These are phyloP conservation scores for Coelastrella sp. DNA, from an alignment of 139 green algal species.

Conservation along the genomic window DNA sequence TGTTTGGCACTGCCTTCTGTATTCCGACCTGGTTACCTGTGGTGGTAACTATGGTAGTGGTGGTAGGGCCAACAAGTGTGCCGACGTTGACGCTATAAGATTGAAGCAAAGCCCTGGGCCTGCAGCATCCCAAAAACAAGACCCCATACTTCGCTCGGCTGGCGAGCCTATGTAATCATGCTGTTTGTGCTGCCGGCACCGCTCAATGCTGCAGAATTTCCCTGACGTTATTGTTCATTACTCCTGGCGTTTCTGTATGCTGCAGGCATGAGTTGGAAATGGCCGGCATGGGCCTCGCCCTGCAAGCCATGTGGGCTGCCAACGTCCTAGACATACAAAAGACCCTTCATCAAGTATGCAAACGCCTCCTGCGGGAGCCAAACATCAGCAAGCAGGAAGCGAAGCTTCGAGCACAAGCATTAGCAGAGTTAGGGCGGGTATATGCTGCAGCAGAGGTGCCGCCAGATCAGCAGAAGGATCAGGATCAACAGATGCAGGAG, in stretches of 20 bases:
- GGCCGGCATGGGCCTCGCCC: constrained; percentile 83
- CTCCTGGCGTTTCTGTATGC: neutral
- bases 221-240: neutral
- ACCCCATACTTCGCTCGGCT: no score
- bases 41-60: no score
- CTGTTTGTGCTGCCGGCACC: neutral
- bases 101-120: no score
- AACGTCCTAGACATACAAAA: constrained; percentile 93
- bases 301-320: constrained; percentile 95
- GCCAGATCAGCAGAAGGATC: constrained; percentile 26
- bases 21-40: no score
- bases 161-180: no score
- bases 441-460: constrained; percentile 58
- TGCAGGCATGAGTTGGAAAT: constrained; percentile 78
- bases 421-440: constrained; percentile 71
- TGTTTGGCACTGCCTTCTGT: no score
- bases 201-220: neutral
- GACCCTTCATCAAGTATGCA: constrained; percentile 78
- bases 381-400: constrained; percentile 7
- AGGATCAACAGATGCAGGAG: constrained; percentile 77
- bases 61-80: no score
- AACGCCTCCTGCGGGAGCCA: constrained; percentile 51
- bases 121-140: no score
- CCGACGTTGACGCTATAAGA: no score
- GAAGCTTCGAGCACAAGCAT: constrained; percentile 53